Conservation (phyloP, 495 filamentous ascomycete species). For the Podospora conica region DNA sequence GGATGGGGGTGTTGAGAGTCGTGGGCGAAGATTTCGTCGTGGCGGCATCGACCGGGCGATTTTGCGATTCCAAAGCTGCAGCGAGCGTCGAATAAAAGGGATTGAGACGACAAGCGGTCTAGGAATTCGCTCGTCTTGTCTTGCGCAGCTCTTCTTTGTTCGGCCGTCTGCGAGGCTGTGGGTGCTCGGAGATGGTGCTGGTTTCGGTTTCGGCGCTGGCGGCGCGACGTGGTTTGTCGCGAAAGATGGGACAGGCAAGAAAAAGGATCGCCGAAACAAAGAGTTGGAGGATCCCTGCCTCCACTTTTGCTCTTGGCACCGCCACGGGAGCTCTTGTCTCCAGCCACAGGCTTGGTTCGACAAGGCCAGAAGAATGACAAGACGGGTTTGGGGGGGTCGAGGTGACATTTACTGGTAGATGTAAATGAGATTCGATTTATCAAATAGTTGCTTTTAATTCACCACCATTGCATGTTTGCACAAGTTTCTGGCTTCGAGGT, state of each 20-base stretch:
- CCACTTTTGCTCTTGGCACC: slow-evolving; percentile 1
- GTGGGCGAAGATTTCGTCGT: background rate
- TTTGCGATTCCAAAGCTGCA: background rate
- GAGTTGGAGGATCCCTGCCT: background rate
- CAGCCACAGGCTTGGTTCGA: background rate
- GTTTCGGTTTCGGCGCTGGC: background rate
- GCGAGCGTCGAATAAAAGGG: background rate
- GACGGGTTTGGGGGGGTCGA: background rate
- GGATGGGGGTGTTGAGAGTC: background rate
- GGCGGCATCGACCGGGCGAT: background rate
- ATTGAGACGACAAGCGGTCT: background rate
- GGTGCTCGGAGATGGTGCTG: background rate
- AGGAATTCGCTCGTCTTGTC: background rate
- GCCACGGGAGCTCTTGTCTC: background rate
- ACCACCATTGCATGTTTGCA: background rate
- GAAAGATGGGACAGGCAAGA: background rate
- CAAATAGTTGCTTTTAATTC: background rate
- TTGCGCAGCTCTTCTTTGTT: background rate
- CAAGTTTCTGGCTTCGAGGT: background rate
- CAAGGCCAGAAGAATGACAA: background rate
- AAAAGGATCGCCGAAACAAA: background rate
- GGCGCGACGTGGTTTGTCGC: slow-evolving; percentile 7
- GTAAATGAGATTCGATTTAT: background rate
- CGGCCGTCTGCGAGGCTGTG: background rate
- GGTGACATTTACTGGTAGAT: background rate